Conservation (phyloP, 1,139 yeast genomes). For the Sugiyamaella paludigena region DNA sequence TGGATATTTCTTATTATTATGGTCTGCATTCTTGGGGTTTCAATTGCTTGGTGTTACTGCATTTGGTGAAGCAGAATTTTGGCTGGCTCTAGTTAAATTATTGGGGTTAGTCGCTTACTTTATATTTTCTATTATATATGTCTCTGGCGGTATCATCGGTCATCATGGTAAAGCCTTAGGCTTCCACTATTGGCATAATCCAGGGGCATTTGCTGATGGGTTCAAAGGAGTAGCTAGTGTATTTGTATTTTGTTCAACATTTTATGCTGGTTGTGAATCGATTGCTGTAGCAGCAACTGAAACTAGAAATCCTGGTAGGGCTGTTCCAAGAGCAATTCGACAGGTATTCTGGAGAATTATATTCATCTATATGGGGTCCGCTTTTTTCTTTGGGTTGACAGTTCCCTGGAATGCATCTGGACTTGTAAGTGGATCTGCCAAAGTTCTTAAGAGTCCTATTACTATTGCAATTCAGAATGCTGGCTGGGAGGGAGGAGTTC, state of each 20-base stretch:
- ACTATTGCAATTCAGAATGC: conserved; percentile 69
- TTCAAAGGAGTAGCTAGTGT: conserved; percentile 68
- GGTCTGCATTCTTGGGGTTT: conserved; percentile 53
- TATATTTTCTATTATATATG: conserved; percentile 56
- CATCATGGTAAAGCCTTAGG: conserved; percentile 34
- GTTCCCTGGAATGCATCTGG: conserved; percentile 73
- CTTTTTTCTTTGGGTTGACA: conserved; percentile 77
- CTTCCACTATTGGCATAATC: conserved; percentile 79
- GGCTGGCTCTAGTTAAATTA: conserved; percentile 59
- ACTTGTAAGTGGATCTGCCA: conserved; percentile 38
- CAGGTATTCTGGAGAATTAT: conserved; percentile 79
- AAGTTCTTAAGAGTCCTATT: conserved; percentile 65
- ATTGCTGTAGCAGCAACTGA: conserved; percentile 91
- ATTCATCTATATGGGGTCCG: conserved; percentile 73
- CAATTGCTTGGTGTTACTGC: conserved; percentile 57
- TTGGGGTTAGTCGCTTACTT: conserved; percentile 57
- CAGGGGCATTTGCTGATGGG: conserved; percentile 72
- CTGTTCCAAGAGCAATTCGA: conserved; percentile 82
- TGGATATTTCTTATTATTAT: conserved; percentile 56
- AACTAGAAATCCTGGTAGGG: conserved; percentile 72
- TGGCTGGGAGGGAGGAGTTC: conserved; percentile 67
- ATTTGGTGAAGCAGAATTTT: conserved; percentile 68
- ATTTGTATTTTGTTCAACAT: conserved; percentile 64
- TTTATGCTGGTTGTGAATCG: conserved; percentile 78
- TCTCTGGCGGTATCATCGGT: conserved; percentile 57